phyloP scores from a whole-genome alignment of 2,329 filamentous ascomycete genomes.

The Diaporthe australafricana region DNA sequence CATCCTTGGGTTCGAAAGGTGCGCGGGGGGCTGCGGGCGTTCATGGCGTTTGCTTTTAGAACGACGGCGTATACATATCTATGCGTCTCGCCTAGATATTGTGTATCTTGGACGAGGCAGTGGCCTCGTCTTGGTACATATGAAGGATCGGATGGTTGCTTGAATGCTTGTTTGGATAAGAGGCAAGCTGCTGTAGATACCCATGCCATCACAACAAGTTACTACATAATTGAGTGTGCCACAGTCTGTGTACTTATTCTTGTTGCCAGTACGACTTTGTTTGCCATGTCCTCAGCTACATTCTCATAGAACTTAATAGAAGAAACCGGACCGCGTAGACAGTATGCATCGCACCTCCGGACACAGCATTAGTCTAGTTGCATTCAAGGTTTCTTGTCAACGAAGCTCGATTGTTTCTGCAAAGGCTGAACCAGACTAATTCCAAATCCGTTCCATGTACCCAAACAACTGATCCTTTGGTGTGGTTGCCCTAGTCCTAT shows the following conservation, averaged over 20 bases:
- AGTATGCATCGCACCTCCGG: background rate
- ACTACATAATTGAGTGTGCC: background rate
- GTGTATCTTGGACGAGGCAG: background rate
- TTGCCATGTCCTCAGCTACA: background rate
- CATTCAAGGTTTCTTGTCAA: background rate
- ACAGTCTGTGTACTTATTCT: no score
- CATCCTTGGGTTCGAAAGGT: background rate
- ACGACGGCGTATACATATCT: background rate
- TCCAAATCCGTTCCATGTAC: slow-evolving; percentile 19
- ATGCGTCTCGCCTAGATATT: background rate
- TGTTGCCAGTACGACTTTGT: no score
- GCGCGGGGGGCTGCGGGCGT: background rate
- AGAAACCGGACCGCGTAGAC: background rate
- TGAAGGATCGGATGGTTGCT: slow-evolving; percentile 1
- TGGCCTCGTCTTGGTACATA: background rate
- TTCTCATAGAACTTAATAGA: no score
- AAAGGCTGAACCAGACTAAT: slow-evolving; percentile 9
- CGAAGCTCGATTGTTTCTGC: slow-evolving; percentile 16
- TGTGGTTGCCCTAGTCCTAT: slow-evolving; percentile 22
- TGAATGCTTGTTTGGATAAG: background rate
- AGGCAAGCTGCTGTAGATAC: slow-evolving; percentile 19
- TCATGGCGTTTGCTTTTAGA: slow-evolving; percentile 12
- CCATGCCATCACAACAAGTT: slow-evolving; percentile 16
- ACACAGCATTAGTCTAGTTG: background rate
- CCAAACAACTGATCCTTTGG: slow-evolving; percentile 2